Percentiles rank a stretch among this genome's conserved stretches.
These are phyloP conservation scores for Limtongia smithiae DNA, from an alignment of 805 yeast genomes.

Conservation along the genomic window DNA sequence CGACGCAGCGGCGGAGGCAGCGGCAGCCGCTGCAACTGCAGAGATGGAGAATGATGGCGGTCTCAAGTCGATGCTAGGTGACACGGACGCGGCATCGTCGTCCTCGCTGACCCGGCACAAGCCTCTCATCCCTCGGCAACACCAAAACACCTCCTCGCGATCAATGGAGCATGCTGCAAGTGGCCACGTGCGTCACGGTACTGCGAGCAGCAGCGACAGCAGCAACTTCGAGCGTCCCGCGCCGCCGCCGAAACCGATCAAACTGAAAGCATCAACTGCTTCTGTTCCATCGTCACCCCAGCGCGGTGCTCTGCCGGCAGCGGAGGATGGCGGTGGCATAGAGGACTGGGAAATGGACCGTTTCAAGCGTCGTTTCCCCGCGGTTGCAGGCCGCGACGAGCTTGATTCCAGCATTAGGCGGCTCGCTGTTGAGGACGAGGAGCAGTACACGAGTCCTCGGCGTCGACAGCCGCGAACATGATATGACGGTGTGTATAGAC, in stretches of 20 bases:
- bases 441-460: neutral
- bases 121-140: neutral
- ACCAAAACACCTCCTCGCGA: neutral
- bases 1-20: slow-evolving; percentile 29
- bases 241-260: slow-evolving; percentile 17
- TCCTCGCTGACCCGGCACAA: neutral
- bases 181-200: neutral
- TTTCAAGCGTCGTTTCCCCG: slow-evolving; percentile 10
- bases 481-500: too few species aligned
- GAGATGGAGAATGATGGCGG: slow-evolving; percentile 1
- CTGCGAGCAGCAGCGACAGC: slow-evolving; percentile 4
- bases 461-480: too few species aligned
- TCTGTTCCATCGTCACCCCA: neutral
- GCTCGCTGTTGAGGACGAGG: neutral
- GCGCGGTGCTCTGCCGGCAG: neutral
- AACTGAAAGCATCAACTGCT: slow-evolving; percentile 3
- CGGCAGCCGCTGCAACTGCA: neutral
- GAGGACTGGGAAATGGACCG: neutral
- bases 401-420: slow-evolving; percentile 7
- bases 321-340: neutral
- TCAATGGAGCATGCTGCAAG: neutral
- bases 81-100: neutral
- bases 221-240: slow-evolving; percentile 3
- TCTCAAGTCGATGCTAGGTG: slow-evolving; percentile 1
- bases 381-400: slow-evolving; percentile 9